Conservation (phyloP, 2,329 filamentous ascomycete genomes). For the Trichoderma brevicompactum region DNA sequence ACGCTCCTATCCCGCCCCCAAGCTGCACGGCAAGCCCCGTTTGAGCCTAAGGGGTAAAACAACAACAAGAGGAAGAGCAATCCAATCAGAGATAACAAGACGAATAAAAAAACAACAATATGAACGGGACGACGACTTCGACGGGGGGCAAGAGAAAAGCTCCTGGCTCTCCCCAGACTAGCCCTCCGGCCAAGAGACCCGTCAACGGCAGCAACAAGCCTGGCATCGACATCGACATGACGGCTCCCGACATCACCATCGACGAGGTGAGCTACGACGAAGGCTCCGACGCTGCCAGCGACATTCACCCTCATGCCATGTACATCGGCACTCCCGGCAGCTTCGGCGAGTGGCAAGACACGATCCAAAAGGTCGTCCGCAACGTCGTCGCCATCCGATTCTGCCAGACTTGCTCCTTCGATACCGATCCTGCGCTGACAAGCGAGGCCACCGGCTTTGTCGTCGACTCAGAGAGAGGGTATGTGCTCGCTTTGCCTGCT, state of each 20-base stretch:
- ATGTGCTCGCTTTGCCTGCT: conserved; percentile 41
- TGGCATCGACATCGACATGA: conserved; percentile 45
- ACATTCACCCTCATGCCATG: conserved; percentile 43
- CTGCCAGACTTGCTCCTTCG: conserved; percentile 96
- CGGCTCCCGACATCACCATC: conserved; percentile 51
- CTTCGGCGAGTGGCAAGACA: conserved; percentile 83
- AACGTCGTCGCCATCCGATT: conserved; percentile 99
- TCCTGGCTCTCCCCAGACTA: conserved; percentile 46
- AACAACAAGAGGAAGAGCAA: neutral
- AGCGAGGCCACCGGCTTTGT: conserved; percentile 98
- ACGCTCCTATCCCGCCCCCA: neutral
- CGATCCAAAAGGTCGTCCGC: conserved; percentile 89
- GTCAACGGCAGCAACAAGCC: conserved; percentile 54
- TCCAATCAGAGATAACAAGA: neutral
- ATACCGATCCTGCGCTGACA: conserved; percentile 91
- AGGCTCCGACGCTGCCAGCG: conserved; percentile 48
- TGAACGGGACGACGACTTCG: conserved; percentile 50
- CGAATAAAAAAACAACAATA: conserved; percentile 32
- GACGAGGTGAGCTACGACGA: conserved; percentile 45
- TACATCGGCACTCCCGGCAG: conserved; percentile 47
- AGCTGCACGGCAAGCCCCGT: conserved; percentile 9
- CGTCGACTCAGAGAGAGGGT: conserved; percentile 89
- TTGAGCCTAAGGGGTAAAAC: neutral
- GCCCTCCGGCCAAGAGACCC: conserved; percentile 43
- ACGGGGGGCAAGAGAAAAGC: conserved; percentile 59